A percentile compares a stretch with the other conserved stretches of the same genome.
Evolutionary conservation across 1,284 basidiomycete species (phyloP).

Genomic region (Sporisorium exsertum): DNA sequence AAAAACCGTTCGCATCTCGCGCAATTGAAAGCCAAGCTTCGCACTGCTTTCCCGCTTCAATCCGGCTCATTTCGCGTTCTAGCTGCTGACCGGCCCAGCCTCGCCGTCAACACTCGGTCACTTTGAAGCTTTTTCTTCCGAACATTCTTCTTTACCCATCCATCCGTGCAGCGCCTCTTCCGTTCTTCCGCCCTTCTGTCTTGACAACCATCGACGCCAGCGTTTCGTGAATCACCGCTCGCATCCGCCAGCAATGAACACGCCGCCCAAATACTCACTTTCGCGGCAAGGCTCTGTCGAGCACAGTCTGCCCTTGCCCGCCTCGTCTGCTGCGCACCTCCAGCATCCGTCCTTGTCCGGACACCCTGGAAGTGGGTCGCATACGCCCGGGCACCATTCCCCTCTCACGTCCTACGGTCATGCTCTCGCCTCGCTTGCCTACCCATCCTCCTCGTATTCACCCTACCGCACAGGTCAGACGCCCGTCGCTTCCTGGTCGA

Average conservation of each 20-base stretch:
- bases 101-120: not conserved
- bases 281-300: slow-evolving; percentile 54
- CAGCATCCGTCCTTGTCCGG: slow-evolving; percentile 41
- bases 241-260: slow-evolving; percentile 36
- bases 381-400: slow-evolving; percentile 36
- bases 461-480: slow-evolving; percentile 31
- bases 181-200: slow-evolving; percentile 1
- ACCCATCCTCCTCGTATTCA: slow-evolving; percentile 40
- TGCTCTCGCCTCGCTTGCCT: slow-evolving; percentile 49
- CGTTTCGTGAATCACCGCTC: not conserved
- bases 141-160: not conserved
- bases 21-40: not conserved
- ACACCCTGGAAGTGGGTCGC: slow-evolving; percentile 28
- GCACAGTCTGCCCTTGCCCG: slow-evolving; percentile 19
- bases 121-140: not conserved
- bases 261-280: slow-evolving; percentile 49
- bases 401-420: slow-evolving; percentile 47
- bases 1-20: not conserved
- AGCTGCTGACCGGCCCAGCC: not conserved
- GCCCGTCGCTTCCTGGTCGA: slow-evolving; percentile 25
- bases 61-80: not conserved
- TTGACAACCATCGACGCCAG: not conserved
- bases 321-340: slow-evolving; percentile 35
- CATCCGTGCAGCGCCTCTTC: not conserved
- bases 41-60: not conserved